Conservation (phyloP, 2,329 filamentous ascomycete genomes). For the Gyromitra esculenta region DNA sequence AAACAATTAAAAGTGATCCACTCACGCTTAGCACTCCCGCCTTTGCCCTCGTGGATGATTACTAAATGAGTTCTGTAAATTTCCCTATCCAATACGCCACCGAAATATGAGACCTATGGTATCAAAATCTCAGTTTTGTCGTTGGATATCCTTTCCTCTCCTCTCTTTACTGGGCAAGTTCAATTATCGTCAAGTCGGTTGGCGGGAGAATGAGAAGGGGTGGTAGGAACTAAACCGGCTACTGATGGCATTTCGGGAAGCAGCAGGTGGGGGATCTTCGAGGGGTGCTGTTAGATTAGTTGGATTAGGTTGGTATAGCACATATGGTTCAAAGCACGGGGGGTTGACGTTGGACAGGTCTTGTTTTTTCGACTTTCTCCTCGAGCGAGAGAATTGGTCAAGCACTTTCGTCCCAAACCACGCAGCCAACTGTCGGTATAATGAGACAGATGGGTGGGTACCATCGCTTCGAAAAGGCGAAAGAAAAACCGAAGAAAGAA, state of each 20-base stretch:
- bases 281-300: conserved; percentile 36
- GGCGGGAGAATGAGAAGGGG: conserved; percentile 2
- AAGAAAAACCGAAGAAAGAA: conserved; percentile 18
- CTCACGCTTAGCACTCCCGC: conserved; percentile 24
- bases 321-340: conserved; percentile 19
- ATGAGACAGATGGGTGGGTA: conserved; percentile 19
- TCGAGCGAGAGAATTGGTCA: not conserved
- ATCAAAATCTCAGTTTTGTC: conserved; percentile 22
- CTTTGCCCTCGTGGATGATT: conserved; percentile 19
- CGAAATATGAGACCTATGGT: conserved; percentile 26
- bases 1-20: conserved; percentile 5
- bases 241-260: conserved; percentile 19
- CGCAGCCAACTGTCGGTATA: conserved; percentile 7
- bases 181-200: conserved; percentile 20
- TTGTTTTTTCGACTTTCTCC: conserved; percentile 6
- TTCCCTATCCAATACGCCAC: conserved; percentile 27
- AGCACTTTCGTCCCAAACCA: conserved; percentile 19
- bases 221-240: conserved; percentile 14
- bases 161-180: conserved; percentile 12
- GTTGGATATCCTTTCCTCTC: conserved; percentile 24
- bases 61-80: conserved; percentile 29
- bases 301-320: conserved; percentile 24
- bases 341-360: conserved; percentile 36
- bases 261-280: conserved; percentile 38
- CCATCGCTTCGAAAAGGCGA: conserved; percentile 13